Evolutionary conservation across 2,329 filamentous ascomycete genomes (phyloP).

Genomic region (Penicillium occitanis): DNA sequence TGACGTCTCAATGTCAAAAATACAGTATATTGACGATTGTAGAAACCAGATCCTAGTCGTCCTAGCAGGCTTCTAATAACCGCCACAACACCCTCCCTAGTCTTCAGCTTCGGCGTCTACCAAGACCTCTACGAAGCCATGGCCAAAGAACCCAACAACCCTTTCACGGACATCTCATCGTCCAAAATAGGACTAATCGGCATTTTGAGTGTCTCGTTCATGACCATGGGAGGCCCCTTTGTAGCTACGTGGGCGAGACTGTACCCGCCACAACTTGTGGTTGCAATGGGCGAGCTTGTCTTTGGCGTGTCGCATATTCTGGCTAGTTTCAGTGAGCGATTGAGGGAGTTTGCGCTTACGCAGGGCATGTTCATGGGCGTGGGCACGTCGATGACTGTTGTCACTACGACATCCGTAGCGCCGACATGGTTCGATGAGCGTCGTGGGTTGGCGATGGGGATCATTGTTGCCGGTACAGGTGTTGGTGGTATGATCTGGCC

Average conservation of each 20-base stretch:
- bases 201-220: background rate
- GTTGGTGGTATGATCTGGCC: background rate
- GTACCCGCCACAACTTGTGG: background rate
- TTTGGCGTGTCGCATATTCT: background rate
- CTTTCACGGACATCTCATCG: background rate
- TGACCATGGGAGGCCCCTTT: background rate
- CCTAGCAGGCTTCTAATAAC: background rate
- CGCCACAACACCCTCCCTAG: slow-evolving; percentile 35
- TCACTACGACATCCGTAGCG: background rate
- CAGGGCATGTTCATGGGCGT: background rate
- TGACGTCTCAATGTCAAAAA: background rate
- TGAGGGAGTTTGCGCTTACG: background rate
- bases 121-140: slow-evolving; percentile 31
- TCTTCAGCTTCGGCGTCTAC: slow-evolving; percentile 44
- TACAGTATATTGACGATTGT: background rate
- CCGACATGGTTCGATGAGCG: background rate
- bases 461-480: background rate
- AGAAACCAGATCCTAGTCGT: background rate
- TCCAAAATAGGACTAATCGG: background rate
- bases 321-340: background rate
- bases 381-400: background rate
- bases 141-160: background rate
- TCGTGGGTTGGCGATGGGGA: background rate
- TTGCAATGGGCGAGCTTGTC: background rate
- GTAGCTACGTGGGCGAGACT: background rate